Percentiles rank a stretch among this genome's conserved stretches.
Evolutionary conservation across 768 basidiomycete genomes (phyloP).

Genomic region (Coprinopsis marcescibilis): DNA sequence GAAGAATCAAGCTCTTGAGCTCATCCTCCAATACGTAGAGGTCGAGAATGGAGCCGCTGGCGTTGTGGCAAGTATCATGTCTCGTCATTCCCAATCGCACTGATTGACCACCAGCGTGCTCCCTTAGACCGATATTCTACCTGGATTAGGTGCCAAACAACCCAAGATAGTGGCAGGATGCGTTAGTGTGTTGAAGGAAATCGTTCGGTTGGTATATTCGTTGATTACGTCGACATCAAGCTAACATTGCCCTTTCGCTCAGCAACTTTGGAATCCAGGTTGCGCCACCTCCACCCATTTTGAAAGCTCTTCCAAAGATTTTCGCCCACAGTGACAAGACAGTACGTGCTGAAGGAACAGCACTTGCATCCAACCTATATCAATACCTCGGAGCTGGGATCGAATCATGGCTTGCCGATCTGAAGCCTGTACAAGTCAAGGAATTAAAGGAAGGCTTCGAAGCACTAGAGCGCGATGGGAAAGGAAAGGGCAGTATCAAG

Average conservation of each 20-base stretch:
- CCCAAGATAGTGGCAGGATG: slow-evolving; percentile 88
- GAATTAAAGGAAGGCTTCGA: slow-evolving; percentile 92
- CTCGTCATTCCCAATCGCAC: slow-evolving; percentile 15
- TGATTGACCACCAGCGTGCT: slow-evolving; percentile 22
- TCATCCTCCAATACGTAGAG: slow-evolving; percentile 86
- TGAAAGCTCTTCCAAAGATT: slow-evolving; percentile 87
- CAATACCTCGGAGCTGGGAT: slow-evolving; percentile 82
- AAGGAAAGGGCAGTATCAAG: slow-evolving; percentile 76
- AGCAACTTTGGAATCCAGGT: slow-evolving; percentile 78
- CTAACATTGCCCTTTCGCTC: slow-evolving; percentile 10
- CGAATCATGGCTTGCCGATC: slow-evolving; percentile 77
- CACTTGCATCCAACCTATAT: slow-evolving; percentile 72
- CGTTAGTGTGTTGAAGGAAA: slow-evolving; percentile 73
- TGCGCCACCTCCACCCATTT: slow-evolving; percentile 70
- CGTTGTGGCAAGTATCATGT: slow-evolving; percentile 66
- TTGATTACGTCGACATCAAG: background rate
- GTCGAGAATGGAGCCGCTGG: slow-evolving; percentile 86
- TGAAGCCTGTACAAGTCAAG: slow-evolving; percentile 96
- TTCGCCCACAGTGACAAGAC: slow-evolving; percentile 94
- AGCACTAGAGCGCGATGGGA: slow-evolving; percentile 73
- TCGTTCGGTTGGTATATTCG: slow-evolving; percentile 59
- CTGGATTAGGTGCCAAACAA: slow-evolving; percentile 86
- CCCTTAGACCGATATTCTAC: slow-evolving; percentile 66
- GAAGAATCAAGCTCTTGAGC: slow-evolving; percentile 79
- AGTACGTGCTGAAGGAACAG: slow-evolving; percentile 87